These are phyloP conservation scores for Nakaseomyces glabratus DNA, from an alignment of 1,139 yeast species.

Conservation along the genomic window DNA sequence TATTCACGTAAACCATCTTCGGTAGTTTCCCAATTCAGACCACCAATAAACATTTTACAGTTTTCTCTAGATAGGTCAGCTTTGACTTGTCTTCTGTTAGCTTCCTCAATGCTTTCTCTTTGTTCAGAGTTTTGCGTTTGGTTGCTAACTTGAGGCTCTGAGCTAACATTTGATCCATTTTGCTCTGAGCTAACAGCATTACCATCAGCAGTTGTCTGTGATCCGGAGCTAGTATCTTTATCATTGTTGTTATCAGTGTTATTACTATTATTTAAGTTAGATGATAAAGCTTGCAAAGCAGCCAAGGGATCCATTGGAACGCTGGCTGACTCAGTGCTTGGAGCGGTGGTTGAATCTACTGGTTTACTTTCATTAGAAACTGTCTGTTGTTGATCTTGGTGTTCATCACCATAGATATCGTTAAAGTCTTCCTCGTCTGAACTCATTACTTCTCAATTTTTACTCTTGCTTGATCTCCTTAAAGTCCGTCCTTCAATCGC, in stretches of 20 bases:
- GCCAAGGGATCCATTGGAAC: constrained; percentile 11
- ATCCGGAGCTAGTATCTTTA: constrained; percentile 4
- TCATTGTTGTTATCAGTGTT: constrained; percentile 17
- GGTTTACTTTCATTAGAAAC: constrained; percentile 11
- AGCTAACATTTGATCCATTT: constrained; percentile 29
- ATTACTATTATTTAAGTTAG: constrained; percentile 29
- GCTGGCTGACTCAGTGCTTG: constrained; percentile 8
- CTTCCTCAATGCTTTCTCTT: not conserved
- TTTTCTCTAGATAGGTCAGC: constrained; percentile 43
- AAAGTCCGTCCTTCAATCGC: not conserved
- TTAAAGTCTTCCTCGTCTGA: constrained; percentile 83
- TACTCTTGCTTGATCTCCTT: not conserved
- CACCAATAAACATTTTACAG: constrained; percentile 97
- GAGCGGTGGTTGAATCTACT: not conserved
- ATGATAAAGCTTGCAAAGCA: constrained; percentile 15
- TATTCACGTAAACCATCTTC: constrained; percentile 76
- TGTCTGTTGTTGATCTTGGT: not conserved
- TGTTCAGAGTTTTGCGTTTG: constrained; percentile 1
- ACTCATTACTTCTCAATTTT: constrained; percentile 26
- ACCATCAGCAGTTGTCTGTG: not conserved
- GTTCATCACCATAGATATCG: constrained; percentile 50
- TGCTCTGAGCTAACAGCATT: constrained; percentile 30
- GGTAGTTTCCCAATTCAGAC: constrained; percentile 96
- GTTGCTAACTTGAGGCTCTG: constrained; percentile 7
- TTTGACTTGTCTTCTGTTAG: constrained; percentile 17